Base-by-base conservation (phyloP, 257 asterid species). In the Penstemon barbatus region DNA sequence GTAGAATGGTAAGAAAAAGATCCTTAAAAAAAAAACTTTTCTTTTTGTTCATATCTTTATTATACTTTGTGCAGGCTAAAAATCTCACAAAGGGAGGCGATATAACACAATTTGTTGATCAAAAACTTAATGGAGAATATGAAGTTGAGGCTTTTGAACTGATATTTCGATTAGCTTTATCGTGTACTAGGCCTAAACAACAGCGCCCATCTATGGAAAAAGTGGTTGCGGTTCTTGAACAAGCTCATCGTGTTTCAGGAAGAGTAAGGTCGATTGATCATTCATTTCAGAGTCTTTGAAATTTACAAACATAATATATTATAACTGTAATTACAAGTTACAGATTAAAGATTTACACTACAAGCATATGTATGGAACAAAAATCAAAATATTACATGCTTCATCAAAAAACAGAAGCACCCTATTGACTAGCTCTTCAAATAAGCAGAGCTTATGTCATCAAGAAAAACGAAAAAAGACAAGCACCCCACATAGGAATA, bases 171-270 rank as follows among this genome's bases (percentile, higher is more conserved):
- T 68, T 90, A 12, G 96, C 95, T 42, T 53, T 88, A 37, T 73
- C 74, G 0, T 86, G 97, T 66, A 85, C 81, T 2, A 92, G 92
- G 49, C 69, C 77, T 53, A 90, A 88, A 83, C 89, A 83, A 58
- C 89, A 80, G 63, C 68, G 96, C 4, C 96, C 97, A 55, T 77
- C 88, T 7, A 90, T 90, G 92, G 86, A 79, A 49, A 76, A 45
- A 48, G 92, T 88, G 12, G 87, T 86, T 5, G 56, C 66, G 0
- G 66, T 71, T 66, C 78, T 88, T 49, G 84, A 83, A 63, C 80
- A 82, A 71, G 91, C 97, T 43, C 82, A 63, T 39, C 72, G 68
- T 4, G 65, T 88, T 59, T 82, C 95, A 4, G 48, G 74, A n/a
- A 45, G 66, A 71, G 36, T 18, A 8, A 71, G 56, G 42, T 80